These are phyloP conservation scores for Citrullus colocynthis DNA, from an alignment of 306 rosid species.

Conservation along the genomic window DNA sequence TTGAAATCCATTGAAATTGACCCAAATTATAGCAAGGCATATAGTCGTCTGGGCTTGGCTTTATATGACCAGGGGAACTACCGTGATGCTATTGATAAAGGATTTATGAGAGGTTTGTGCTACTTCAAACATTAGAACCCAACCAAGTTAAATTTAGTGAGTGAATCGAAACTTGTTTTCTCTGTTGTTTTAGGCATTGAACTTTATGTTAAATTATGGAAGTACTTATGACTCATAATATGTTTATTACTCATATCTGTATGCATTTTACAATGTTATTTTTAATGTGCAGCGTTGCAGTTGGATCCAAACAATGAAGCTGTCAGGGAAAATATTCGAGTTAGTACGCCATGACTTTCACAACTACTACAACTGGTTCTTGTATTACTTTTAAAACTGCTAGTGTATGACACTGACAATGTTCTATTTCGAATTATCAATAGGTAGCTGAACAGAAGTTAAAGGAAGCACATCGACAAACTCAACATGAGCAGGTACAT, in stretches of 20 bases:
- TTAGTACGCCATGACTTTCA: constrained; percentile 25
- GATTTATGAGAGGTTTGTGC: constrained; percentile 63
- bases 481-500: constrained; percentile 41
- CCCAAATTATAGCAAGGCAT: constrained; percentile 86
- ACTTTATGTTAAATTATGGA: not conserved
- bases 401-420: constrained; percentile 9
- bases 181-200: not conserved
- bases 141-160: not conserved
- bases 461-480: constrained; percentile 36
- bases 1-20: constrained; percentile 65
- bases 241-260: not conserved
- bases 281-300: constrained; percentile 52
- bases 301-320: constrained; percentile 78
- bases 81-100: constrained; percentile 58
- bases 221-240: not conserved
- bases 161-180: not conserved
- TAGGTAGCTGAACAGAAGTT: constrained; percentile 63
- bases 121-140: not conserved
- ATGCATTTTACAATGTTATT: not conserved
- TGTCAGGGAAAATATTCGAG: constrained; percentile 74
- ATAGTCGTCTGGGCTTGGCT: constrained; percentile 81
- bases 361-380: constrained; percentile 5
- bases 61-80: constrained; percentile 79
- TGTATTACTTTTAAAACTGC: not conserved
- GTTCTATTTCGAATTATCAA: constrained; percentile 6